Evolutionary conservation across 2,329 filamentous ascomycete genomes (phyloP).

Genomic region (Penicillium sp.): DNA sequence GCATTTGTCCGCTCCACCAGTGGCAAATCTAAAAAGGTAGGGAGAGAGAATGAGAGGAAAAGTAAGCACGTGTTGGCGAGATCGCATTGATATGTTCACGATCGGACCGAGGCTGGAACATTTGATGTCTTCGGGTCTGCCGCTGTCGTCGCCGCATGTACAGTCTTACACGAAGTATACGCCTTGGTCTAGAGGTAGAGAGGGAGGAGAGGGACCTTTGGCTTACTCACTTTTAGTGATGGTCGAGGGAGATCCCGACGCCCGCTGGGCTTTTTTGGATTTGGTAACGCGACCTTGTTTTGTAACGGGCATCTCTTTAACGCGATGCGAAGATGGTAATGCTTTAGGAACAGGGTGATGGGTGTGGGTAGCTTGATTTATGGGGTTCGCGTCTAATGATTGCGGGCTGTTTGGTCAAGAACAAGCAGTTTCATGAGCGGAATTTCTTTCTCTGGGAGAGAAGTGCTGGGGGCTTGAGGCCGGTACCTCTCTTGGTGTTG

Average conservation of each 20-base stretch:
- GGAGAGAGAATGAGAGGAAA: not conserved
- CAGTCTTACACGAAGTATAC: too few relatives aligned
- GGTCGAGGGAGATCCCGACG: conserved; percentile 3
- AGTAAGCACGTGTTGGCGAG: conserved; percentile 12
- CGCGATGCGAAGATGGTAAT: not conserved
- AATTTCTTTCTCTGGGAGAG: too few relatives aligned
- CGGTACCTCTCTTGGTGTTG: too few relatives aligned
- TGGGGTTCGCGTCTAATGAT: too few relatives aligned
- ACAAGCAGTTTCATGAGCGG: too few relatives aligned
- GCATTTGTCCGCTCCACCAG: conserved; percentile 41
- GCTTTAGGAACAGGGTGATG: not conserved
- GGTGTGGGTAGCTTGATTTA: too few relatives aligned
- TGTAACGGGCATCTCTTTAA: conserved; percentile 13
- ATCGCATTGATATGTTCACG: not conserved
- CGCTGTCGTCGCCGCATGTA: not conserved
- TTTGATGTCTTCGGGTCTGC: not conserved
- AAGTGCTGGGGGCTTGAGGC: too few relatives aligned
- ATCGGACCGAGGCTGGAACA: too few relatives aligned
- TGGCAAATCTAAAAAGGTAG: conserved; percentile 13
- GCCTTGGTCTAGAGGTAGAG: not conserved
- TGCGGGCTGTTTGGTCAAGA: too few relatives aligned
- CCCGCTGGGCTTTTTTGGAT: conserved; percentile 6
- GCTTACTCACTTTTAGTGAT: conserved; percentile 10
- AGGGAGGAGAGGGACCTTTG: not conserved
- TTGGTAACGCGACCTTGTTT: conserved; percentile 24